phyloP scores from a whole-genome alignment of 805 yeast genomes.

The Wickerhamiella bombiphila region DNA sequence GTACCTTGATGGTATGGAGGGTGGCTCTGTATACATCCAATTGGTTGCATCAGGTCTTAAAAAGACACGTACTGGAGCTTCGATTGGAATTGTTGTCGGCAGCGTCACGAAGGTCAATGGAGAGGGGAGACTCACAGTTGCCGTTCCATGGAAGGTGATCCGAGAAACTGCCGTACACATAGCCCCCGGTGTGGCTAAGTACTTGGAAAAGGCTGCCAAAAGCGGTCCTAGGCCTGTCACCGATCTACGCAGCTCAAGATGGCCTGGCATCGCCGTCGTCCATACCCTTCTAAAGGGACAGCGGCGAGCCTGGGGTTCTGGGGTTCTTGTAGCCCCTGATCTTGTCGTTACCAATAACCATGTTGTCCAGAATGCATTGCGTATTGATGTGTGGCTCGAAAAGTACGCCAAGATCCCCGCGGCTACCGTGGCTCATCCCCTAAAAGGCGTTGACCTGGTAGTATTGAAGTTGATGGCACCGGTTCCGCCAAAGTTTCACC shows the following conservation, averaged over 20 bases:
- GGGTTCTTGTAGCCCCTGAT: constrained; percentile 20
- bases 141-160: constrained; percentile 21
- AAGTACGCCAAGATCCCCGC: constrained; percentile 7
- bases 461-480: constrained; percentile 14
- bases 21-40: constrained; percentile 17
- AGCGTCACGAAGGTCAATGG: constrained; percentile 18
- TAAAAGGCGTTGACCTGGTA: constrained; percentile 22
- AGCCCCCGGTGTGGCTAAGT: background rate
- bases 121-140: constrained; percentile 22
- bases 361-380: constrained; percentile 16
- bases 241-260: background rate
- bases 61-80: constrained; percentile 2
- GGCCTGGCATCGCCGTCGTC: constrained; percentile 14
- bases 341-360: constrained; percentile 24
- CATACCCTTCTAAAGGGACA: constrained; percentile 12
- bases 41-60: background rate
- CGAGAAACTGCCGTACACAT: constrained; percentile 1
- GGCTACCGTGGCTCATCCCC: constrained; percentile 15
- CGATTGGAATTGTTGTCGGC: constrained; percentile 22
- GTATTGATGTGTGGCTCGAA: constrained; percentile 9
- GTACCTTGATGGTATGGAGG: constrained; percentile 26
- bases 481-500: constrained; percentile 6
- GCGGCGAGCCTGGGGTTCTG: constrained; percentile 26
- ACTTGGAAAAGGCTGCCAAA: constrained; percentile 1
- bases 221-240: background rate